Base-by-base conservation (phyloP, 164 flowering plant genomes). In the Platanus orientalis region DNA sequence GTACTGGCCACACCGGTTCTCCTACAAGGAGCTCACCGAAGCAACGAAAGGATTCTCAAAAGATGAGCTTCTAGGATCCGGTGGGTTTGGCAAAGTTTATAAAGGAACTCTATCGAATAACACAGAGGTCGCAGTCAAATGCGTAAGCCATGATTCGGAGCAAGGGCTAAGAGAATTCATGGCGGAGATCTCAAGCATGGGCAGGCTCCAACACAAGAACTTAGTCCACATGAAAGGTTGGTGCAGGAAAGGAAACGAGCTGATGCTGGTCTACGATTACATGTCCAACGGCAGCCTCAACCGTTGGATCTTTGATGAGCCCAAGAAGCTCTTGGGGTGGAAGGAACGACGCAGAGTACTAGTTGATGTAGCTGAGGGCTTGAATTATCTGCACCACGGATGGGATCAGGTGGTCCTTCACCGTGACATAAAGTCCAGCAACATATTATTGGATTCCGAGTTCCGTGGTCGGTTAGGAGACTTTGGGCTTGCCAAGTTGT, bases 391-490 rank as follows among this genome's bases (percentile, higher is more conserved):
- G 27, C 97, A 86, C 69, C 73, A 79, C 25, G 94, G 88, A 0
- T 89, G 90, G 87, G 90, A 89, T 28, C 84, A 89, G 58, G 80
- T 79, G 49, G 93, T 91, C n/a, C n/a, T 91, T 1, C 97, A 91
- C 65, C 73, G 97, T 19, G 96, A 91, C 66, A 82, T 89, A 3
- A 89, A 89, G 58, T 76, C 96, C 1, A 84, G 55, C 69, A n/a
- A n/a, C n/a, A n/a, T n/a, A n/a, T n/a, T n/a, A n/a, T n/a, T n/a
- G n/a, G n/a, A n/a, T n/a, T n/a, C n/a, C n/a, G n/a, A n/a, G n/a
- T n/a, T n/a, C n/a, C n/a, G n/a, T n/a, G n/a, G n/a, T n/a, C n/a
- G n/a, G n/a, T n/a, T n/a, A n/a, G n/a, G n/a, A n/a, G n/a, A n/a
- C n/a, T n/a, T n/a, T n/a, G n/a, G n/a, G n/a, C n/a, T n/a, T n/a